A percentile compares a stretch with the other conserved stretches of the same genome.
Evolutionary conservation across 1,284 basidiomycete genomes (phyloP).

Genomic region (Phlebopus sp.): DNA sequence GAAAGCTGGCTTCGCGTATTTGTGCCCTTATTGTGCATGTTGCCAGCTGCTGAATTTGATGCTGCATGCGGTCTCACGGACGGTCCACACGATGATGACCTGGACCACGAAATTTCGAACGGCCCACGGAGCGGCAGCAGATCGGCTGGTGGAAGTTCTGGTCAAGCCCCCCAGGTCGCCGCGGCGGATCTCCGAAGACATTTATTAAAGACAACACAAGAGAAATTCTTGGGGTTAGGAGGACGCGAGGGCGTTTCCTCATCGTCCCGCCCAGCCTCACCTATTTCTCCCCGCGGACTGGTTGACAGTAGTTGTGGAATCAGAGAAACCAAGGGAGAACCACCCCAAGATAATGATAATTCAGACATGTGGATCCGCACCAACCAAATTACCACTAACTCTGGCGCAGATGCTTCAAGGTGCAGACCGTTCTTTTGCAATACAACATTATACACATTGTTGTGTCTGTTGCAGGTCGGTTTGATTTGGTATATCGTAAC

Average conservation of each 20-base stretch:
- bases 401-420: constrained; percentile 16
- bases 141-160: constrained; percentile 41
- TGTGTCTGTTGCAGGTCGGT: constrained; percentile 84
- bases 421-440: constrained; percentile 83
- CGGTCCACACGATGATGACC: constrained; percentile 48
- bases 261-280: constrained; percentile 13
- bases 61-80: constrained; percentile 64
- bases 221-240: constrained; percentile 39
- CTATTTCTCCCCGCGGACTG: constrained; percentile 34
- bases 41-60: constrained; percentile 76
- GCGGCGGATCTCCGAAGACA: constrained; percentile 76
- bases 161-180: constrained; percentile 47
- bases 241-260: constrained; percentile 3
- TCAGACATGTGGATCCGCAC: constrained; percentile 59
- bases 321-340: constrained; percentile 23
- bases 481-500: constrained; percentile 1
- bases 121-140: constrained; percentile 45
- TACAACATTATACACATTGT: constrained; percentile 87
- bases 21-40: constrained; percentile 80
- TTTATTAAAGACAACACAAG: constrained; percentile 68
- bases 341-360: constrained; percentile 28
- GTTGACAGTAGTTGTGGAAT: constrained; percentile 36
- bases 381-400: constrained; percentile 33
- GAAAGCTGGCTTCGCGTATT: constrained; percentile 87
- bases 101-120: constrained; percentile 42